Percentiles rank a stretch among this genome's conserved stretches.
phyloP scores from a whole-genome alignment of 2,329 filamentous ascomycete genomes.

The Colletotrichum sp. region DNA sequence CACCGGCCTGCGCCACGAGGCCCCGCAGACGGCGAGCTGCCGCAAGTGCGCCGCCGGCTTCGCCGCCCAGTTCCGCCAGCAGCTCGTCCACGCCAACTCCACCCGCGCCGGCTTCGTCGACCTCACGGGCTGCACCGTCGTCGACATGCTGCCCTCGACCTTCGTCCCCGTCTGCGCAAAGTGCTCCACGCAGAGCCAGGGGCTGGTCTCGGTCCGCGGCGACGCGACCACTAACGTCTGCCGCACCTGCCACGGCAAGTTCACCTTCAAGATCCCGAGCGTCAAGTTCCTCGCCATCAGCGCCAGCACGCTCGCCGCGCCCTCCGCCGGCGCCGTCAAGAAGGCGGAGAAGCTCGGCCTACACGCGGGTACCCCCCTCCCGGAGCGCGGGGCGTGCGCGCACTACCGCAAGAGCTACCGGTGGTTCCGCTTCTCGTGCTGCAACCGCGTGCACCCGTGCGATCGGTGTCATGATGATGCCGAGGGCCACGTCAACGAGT shows the following conservation, averaged over 20 bases:
- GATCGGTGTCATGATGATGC: conserved; percentile 77
- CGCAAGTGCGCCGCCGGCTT: conserved; percentile 63
- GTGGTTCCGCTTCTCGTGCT: conserved; percentile 72
- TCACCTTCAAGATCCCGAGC: conserved; percentile 80
- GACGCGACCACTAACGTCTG: conserved; percentile 78
- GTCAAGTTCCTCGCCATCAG: conserved; percentile 79
- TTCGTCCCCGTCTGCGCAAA: conserved; percentile 80
- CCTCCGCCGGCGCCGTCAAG: conserved; percentile 43
- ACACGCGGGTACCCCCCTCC: conserved; percentile 61
- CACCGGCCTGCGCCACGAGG: conserved; percentile 64
- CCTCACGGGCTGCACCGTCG: conserved; percentile 73
- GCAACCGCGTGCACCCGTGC: conserved; percentile 62
- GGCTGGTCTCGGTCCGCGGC: conserved; percentile 75
- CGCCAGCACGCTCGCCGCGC: conserved; percentile 49
- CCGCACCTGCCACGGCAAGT: conserved; percentile 79
- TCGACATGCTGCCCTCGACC: conserved; percentile 79
- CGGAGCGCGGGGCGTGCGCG: conserved; percentile 55
- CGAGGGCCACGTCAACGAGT: conserved; percentile 77
- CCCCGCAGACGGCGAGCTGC: conserved; percentile 58
- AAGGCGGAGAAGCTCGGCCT: conserved; percentile 61
- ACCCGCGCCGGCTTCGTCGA: conserved; percentile 81
- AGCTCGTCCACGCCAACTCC: conserved; percentile 76
- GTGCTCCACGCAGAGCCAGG: conserved; percentile 74
- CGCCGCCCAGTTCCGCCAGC: conserved; percentile 63
- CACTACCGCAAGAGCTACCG: conserved; percentile 66